Evolutionary conservation across 2,329 filamentous ascomycete species (phyloP), one percentile per base, ranked within the genome.

Genomic region (Ascochyta rabiei): DNA sequence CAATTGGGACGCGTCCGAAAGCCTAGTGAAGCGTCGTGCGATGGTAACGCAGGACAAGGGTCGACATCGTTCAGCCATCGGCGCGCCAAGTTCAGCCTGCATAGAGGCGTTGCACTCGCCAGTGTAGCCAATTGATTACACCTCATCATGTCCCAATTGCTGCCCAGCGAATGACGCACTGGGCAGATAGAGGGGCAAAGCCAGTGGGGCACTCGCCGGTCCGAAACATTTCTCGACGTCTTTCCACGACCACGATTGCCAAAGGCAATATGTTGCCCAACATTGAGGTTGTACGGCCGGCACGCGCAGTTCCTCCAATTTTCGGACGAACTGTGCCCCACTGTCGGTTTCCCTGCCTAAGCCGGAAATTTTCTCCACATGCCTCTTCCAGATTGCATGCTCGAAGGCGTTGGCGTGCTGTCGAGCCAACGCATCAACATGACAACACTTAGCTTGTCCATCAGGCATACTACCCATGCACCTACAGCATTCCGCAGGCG

Each of bases 341-440:
- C 66, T 62, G 63, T 64, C 54, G 56, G 59, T 58, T 52, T 68
- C 53, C 61, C 63, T 69, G 70, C 68, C 66, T 55, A 63, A 63
- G 45, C 64, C 54, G 51, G 56, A 46, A 53, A 59, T 63, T 61
- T 56, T 68, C 64, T 70, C 66, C 61, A 62, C 67, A 66, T 73
- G 67, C 70, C 67, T 61, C 60, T 64, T 68, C 69, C 63, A 74
- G 70, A 75, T 74, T 75, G 66, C 71, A 70, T 72, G 69, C 60
- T 63, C 63, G 61, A 68, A 64, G 68, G 64, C 71, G 71, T 64
- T 72, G 72, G 68, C 71, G 71, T 65, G 67, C 69, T 72, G 69
- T 72, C 71, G 71, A 74, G 71, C 71, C 72, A 75, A 65, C 72
- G 71, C 72, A 74, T 74, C 72, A 75, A 68, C 60, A 70, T 74